Conservation (phyloP, 768 basidiomycete species). For the Sistotremastrum suecicum region DNA sequence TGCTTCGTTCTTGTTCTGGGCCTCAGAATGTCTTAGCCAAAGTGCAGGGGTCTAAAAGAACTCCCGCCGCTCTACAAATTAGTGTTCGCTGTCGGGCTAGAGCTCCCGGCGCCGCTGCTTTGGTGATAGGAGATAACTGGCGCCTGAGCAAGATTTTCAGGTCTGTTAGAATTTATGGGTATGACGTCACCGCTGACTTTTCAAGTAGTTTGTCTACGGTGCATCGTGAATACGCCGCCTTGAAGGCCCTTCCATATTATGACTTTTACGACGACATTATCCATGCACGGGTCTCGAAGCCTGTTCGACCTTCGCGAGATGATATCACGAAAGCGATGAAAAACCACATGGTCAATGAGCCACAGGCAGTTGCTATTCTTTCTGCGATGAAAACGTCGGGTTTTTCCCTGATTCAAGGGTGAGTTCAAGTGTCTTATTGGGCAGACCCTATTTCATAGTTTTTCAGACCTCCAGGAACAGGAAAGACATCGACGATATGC, state of each 20-base stretch:
- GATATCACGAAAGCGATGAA: slow-evolving; percentile 49
- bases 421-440: slow-evolving; percentile 8
- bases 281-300: slow-evolving; percentile 41
- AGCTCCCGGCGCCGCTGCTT: slow-evolving; percentile 37
- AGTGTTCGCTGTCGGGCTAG: slow-evolving; percentile 39
- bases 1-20: slow-evolving; percentile 47
- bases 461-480: slow-evolving; percentile 86
- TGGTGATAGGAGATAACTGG: slow-evolving; percentile 59
- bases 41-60: slow-evolving; percentile 32
- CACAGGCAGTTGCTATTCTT: slow-evolving; percentile 83
- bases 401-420: slow-evolving; percentile 95
- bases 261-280: slow-evolving; percentile 63
- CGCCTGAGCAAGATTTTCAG: slow-evolving; percentile 66
- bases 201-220: slow-evolving; percentile 67
- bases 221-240: slow-evolving; percentile 82
- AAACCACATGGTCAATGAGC: slow-evolving; percentile 71
- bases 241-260: slow-evolving; percentile 71
- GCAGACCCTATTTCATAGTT: neutral
- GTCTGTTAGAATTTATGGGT: slow-evolving; percentile 26
- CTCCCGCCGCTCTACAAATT: slow-evolving; percentile 34
- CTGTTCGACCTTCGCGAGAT: slow-evolving; percentile 26
- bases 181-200: neutral
- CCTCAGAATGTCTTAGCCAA: slow-evolving; percentile 58
- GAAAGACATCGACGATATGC: slow-evolving; percentile 96
- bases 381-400: slow-evolving; percentile 58